A percentile compares a stretch with the other conserved stretches of the same genome.
These are phyloP conservation scores for Gardenia jasminoides DNA, from an alignment of 257 asterid genomes.

Conservation along the genomic window DNA sequence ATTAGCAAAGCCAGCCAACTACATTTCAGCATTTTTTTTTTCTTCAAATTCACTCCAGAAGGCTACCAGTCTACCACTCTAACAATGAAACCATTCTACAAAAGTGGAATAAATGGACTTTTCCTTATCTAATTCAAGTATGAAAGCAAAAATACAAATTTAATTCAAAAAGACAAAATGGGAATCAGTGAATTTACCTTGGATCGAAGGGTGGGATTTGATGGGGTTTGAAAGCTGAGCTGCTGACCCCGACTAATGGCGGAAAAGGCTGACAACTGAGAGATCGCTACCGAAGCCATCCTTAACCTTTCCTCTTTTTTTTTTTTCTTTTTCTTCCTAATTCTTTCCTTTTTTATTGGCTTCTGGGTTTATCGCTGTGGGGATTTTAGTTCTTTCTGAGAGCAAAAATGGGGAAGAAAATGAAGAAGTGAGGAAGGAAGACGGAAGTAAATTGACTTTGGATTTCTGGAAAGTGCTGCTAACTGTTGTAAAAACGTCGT, in stretches of 20 bases:
- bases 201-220: conserved; percentile 12
- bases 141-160: neutral
- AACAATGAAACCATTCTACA: neutral
- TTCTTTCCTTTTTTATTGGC: too few relatives aligned
- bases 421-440: too few relatives aligned
- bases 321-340: neutral
- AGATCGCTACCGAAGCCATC: conserved; percentile 34
- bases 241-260: conserved; percentile 16
- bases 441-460: neutral
- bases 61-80: neutral
- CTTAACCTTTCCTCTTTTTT: neutral
- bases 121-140: neutral
- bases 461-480: neutral
- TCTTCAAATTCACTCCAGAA: neutral
- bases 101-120: neutral
- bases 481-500: too few relatives aligned
- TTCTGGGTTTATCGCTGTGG: neutral
- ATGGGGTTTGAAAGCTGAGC: conserved; percentile 21
- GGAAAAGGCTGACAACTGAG: conserved; percentile 34
- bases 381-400: neutral
- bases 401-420: neutral
- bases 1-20: neutral
- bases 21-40: neutral
- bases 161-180: neutral
- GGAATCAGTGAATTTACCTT: conserved; percentile 21